phyloP scores from a whole-genome alignment of 208 protist species.

The Porcisia hertigi region DNA sequence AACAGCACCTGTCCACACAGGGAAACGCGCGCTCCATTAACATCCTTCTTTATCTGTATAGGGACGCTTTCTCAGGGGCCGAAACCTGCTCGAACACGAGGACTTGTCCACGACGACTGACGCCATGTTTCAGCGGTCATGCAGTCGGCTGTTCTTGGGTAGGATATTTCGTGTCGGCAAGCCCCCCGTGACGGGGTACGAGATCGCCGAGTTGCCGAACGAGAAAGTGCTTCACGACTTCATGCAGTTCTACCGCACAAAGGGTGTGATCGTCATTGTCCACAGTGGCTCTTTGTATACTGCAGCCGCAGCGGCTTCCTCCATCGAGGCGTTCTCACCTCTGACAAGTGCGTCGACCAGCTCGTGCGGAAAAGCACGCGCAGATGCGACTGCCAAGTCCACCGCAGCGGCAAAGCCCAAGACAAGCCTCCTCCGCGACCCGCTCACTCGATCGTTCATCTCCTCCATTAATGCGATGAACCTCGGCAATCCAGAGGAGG shows the following conservation, averaged over 20 bases:
- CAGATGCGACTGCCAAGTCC: not conserved
- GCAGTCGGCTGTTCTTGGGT: constrained; percentile 44
- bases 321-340: constrained; percentile 2
- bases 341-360: constrained; percentile 12
- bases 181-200: constrained; percentile 78
- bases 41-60: not conserved
- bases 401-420: not conserved
- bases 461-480: constrained; percentile 81
- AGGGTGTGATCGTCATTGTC: constrained; percentile 64
- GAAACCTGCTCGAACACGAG: not conserved
- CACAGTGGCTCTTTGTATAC: constrained; percentile 49
- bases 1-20: not conserved
- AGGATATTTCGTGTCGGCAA: constrained; percentile 69
- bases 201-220: constrained; percentile 83
- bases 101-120: not conserved
- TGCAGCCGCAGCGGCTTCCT: constrained; percentile 5
- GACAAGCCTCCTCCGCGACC: constrained; percentile 42
- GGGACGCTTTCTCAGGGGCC: not conserved
- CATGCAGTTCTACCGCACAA: constrained; percentile 60
- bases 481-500: constrained; percentile 71
- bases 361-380: not conserved
- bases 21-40: not conserved
- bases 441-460: constrained; percentile 74
- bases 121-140: constrained; percentile 28
- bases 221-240: constrained; percentile 76